Percentiles rank a stretch among this genome's conserved stretches.
These are phyloP conservation scores for Ministeria vibrans DNA, from an alignment of 78 protist genomes.

Conservation along the genomic window DNA sequence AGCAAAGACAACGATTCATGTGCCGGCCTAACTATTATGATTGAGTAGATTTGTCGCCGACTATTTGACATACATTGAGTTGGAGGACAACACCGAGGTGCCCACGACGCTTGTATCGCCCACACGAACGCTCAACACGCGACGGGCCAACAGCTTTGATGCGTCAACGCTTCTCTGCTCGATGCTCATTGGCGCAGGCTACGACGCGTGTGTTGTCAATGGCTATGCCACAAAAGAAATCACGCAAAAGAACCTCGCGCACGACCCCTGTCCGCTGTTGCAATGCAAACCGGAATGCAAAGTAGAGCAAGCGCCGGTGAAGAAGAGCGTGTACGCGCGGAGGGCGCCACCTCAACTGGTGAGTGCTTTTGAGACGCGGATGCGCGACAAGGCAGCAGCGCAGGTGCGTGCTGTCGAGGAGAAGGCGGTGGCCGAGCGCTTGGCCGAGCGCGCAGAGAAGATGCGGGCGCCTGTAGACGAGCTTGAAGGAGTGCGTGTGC, in stretches of 20 bases:
- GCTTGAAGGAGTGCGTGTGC: conserved; percentile 42
- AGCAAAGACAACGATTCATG: neutral
- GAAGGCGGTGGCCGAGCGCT: too few relatives aligned
- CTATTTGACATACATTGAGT: neutral
- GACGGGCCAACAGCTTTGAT: conserved; percentile 53
- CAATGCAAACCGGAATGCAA: neutral
- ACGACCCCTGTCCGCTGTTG: neutral
- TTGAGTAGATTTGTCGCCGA: neutral
- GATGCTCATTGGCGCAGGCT: conserved; percentile 65
- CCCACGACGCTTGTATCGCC: conserved; percentile 51
- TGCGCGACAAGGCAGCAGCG: too few relatives aligned
- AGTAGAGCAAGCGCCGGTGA: conserved; percentile 10
- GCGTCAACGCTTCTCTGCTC: conserved; percentile 43
- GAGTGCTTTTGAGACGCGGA: too few relatives aligned
- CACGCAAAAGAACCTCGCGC: neutral
- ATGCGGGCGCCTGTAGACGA: conserved; percentile 21
- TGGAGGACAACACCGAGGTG: neutral
- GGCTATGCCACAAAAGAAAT: conserved; percentile 58
- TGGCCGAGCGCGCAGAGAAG: too few relatives aligned
- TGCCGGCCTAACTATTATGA: neutral
- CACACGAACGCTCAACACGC: conserved; percentile 30
- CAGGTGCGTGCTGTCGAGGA: too few relatives aligned
- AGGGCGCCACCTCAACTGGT: too few relatives aligned
- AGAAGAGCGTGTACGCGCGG: too few relatives aligned
- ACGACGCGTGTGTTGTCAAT: conserved; percentile 57